Evolutionary conservation across 768 basidiomycete species (phyloP).

Genomic region (Russula dissimulans): DNA sequence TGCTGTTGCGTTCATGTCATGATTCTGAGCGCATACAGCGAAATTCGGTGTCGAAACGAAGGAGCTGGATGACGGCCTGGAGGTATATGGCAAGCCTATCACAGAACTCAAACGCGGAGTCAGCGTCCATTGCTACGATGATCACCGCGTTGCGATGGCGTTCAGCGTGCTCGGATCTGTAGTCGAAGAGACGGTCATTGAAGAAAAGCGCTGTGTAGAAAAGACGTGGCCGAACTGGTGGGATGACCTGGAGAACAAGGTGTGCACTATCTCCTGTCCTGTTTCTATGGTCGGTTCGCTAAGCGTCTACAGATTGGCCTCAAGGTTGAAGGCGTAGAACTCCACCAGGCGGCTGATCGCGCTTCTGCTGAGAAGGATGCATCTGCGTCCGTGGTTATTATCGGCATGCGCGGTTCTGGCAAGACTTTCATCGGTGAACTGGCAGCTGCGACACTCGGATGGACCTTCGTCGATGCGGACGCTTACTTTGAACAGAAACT

Average conservation of each 20-base stretch:
- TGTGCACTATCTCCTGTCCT: slow-evolving; percentile 24
- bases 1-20: background rate
- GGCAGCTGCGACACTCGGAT: slow-evolving; percentile 62
- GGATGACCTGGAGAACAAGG: slow-evolving; percentile 97
- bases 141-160: slow-evolving; percentile 98
- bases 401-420: slow-evolving; percentile 96
- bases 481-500: slow-evolving; percentile 59
- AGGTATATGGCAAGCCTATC: slow-evolving; percentile 73
- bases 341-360: slow-evolving; percentile 35
- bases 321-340: slow-evolving; percentile 75
- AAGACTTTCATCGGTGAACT: slow-evolving; percentile 83
- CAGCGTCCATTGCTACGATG: slow-evolving; percentile 92
- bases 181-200: slow-evolving; percentile 66
- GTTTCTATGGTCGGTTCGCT: background rate
- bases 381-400: slow-evolving; percentile 59
- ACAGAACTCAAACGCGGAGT: slow-evolving; percentile 54
- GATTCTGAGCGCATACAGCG: slow-evolving; percentile 34
- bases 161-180: slow-evolving; percentile 83
- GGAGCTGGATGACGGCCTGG: slow-evolving; percentile 88
- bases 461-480: slow-evolving; percentile 82
- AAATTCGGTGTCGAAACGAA: slow-evolving; percentile 92
- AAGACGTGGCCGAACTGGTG: slow-evolving; percentile 99
- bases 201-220: slow-evolving; percentile 96
- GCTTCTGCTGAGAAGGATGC: slow-evolving; percentile 34
- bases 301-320: slow-evolving; percentile 64